Conservation (phyloP, 2,329 filamentous ascomycete species). For the Septoria linicola region DNA sequence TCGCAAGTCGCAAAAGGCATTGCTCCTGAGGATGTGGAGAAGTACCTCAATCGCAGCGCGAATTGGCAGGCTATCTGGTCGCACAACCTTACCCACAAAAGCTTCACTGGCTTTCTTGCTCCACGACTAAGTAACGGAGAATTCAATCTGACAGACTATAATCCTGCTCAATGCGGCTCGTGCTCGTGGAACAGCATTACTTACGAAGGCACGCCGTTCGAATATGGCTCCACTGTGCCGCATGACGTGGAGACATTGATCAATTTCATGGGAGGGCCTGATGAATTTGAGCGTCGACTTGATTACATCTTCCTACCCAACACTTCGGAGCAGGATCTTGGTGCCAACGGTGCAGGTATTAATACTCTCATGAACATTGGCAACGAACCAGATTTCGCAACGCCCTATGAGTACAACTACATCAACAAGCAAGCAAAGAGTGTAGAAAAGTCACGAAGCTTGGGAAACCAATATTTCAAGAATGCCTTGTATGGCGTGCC, state of each 20-base stretch:
- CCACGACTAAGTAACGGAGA: constrained; percentile 31
- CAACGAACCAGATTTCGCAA: constrained; percentile 39
- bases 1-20: constrained; percentile 43
- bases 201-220: constrained; percentile 46
- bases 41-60: constrained; percentile 42
- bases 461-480: constrained; percentile 35
- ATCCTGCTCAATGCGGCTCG: constrained; percentile 44
- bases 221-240: constrained; percentile 47
- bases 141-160: constrained; percentile 40
- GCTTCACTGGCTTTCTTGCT: constrained; percentile 37
- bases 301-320: constrained; percentile 46
- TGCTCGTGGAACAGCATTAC: constrained; percentile 45
- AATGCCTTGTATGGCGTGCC: constrained; percentile 34
- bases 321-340: constrained; percentile 37
- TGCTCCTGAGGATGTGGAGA: constrained; percentile 41
- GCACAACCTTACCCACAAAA: constrained; percentile 38
- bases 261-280: constrained; percentile 43
- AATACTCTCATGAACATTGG: constrained; percentile 40
- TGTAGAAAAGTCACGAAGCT: constrained; percentile 27
- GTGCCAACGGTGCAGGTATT: constrained; percentile 40
- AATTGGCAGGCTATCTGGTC: constrained; percentile 48
- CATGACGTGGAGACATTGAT: constrained; percentile 46
- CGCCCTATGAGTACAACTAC: constrained; percentile 38
- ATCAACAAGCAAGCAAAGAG: constrained; percentile 35
- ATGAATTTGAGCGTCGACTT: constrained; percentile 42